These are phyloP conservation scores for Annulohypoxylon moriforme DNA, from an alignment of 495 filamentous ascomycete species.

Conservation along the genomic window DNA sequence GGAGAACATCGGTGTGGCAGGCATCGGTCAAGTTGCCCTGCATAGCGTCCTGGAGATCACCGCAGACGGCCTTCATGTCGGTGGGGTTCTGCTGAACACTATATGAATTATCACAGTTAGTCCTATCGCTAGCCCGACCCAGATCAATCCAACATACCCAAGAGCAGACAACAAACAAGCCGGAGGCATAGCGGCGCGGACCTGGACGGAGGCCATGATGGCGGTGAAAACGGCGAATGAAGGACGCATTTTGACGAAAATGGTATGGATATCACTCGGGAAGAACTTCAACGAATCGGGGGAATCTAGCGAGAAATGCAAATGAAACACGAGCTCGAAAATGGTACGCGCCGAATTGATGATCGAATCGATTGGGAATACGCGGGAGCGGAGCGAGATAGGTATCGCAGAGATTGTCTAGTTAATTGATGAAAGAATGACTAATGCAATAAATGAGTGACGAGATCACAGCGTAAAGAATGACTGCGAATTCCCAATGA, in stretches of 20 bases:
- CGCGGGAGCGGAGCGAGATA: not conserved
- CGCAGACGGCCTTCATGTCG: conserved; percentile 50
- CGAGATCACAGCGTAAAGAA: conserved; percentile 47
- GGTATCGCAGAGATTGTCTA: conserved; percentile 22
- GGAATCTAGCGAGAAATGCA: conserved; percentile 27
- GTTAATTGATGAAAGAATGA: conserved; percentile 19
- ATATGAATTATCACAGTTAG: conserved; percentile 10
- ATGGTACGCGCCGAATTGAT: conserved; percentile 34
- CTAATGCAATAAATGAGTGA: conserved; percentile 29
- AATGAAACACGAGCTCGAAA: conserved; percentile 33
- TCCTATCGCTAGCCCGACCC: not conserved
- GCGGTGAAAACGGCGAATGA: conserved; percentile 46
- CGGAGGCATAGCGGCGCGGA: conserved; percentile 48
- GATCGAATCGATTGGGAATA: conserved; percentile 31
- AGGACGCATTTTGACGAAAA: conserved; percentile 48
- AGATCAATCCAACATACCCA: conserved; percentile 40
- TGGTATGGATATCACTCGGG: conserved; percentile 32
- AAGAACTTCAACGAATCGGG: conserved; percentile 21
- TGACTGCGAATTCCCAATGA: conserved; percentile 40
- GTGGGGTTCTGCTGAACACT: conserved; percentile 49
- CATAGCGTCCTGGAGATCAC: conserved; percentile 40
- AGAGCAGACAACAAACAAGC: conserved; percentile 52
- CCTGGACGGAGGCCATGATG: conserved; percentile 46
- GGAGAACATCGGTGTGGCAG: conserved; percentile 42
- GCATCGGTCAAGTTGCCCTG: conserved; percentile 49